phyloP scores from a whole-genome alignment of 179 eudicot species.

The Spergularia azorica region DNA sequence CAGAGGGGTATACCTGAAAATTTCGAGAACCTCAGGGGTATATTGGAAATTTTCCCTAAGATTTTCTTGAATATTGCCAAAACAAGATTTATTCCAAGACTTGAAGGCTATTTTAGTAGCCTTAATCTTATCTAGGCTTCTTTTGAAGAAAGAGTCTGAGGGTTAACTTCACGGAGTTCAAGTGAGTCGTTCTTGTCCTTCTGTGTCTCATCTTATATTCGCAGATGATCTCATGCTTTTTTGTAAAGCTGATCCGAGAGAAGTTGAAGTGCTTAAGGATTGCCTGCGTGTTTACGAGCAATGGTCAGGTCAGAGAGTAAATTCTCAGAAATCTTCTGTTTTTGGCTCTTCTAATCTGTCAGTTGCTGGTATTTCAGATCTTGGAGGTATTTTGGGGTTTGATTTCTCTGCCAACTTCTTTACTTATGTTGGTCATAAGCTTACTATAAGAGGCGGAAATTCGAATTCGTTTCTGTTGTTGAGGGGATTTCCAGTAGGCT shows the following conservation, averaged over 20 bases:
- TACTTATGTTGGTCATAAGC: not conserved
- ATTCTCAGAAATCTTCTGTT: not conserved
- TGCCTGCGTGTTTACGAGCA: not conserved
- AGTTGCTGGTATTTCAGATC: not conserved
- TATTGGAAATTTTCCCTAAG: too few species aligned
- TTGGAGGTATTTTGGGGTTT: not conserved
- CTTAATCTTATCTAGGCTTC: not conserved
- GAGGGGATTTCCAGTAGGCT: not conserved
- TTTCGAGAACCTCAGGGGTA: too few species aligned
- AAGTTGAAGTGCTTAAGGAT: not conserved
- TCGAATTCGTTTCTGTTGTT: too few species aligned
- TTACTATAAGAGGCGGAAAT: too few species aligned
- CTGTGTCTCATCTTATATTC: too few species aligned
- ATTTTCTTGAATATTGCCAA: too few species aligned
- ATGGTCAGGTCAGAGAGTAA: not conserved
- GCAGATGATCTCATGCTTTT: too few species aligned
- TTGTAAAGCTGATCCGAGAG: not conserved
- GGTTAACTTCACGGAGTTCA: not conserved
- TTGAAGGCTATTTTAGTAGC: too few species aligned
- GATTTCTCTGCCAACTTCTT: not conserved
- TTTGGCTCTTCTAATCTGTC: not conserved
- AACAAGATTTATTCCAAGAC: too few species aligned
- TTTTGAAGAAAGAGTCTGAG: not conserved
- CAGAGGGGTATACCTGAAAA: too few species aligned
- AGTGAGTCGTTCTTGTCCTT: too few species aligned